These are phyloP conservation scores for Barnettozyma californica DNA, from an alignment of 805 yeast genomes.

Conservation along the genomic window DNA sequence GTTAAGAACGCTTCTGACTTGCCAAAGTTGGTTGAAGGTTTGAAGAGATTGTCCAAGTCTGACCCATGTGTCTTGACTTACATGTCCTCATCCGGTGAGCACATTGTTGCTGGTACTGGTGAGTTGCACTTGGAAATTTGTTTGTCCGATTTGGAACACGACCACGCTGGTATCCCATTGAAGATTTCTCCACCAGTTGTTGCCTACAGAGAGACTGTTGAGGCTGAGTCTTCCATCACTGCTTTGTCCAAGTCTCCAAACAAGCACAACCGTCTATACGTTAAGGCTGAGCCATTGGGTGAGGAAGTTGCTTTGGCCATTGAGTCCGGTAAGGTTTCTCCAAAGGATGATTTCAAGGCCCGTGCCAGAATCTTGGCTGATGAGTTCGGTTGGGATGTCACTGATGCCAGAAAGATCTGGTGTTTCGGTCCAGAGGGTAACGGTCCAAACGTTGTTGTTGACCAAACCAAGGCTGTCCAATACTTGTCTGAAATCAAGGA, in stretches of 20 bases:
- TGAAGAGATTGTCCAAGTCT: constrained; percentile 98
- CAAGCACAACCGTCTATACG: constrained; percentile 99
- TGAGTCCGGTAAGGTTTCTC: constrained; percentile 85
- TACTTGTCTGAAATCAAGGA: constrained; percentile 98
- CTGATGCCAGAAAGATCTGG: constrained; percentile 99
- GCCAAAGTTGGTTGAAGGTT: constrained; percentile 99
- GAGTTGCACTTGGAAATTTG: constrained; percentile 99
- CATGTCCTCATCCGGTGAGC: constrained; percentile 97
- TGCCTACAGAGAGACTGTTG: constrained; percentile 98
- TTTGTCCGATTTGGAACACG: constrained; percentile 91
- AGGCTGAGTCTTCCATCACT: constrained; percentile 86
- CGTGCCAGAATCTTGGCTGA: constrained; percentile 99
- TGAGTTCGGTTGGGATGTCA: constrained; percentile 98
- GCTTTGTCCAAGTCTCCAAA: constrained; percentile 99
- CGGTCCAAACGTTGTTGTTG: constrained; percentile 98
- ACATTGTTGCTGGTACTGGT: constrained; percentile 99
- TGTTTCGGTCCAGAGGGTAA: constrained; percentile 99
- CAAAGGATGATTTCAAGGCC: constrained; percentile 97
- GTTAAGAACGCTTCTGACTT: constrained; percentile 99
- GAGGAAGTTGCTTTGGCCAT: constrained; percentile 92
- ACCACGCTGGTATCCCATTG: constrained; percentile 99
- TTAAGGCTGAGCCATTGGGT: constrained; percentile 92
- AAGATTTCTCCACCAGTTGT: constrained; percentile 97
- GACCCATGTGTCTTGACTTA: constrained; percentile 94
- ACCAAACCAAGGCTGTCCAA: constrained; percentile 99